These are phyloP conservation scores for Geosmithia putterillii DNA, from an alignment of 2,329 filamentous ascomycete genomes.

Conservation along the genomic window DNA sequence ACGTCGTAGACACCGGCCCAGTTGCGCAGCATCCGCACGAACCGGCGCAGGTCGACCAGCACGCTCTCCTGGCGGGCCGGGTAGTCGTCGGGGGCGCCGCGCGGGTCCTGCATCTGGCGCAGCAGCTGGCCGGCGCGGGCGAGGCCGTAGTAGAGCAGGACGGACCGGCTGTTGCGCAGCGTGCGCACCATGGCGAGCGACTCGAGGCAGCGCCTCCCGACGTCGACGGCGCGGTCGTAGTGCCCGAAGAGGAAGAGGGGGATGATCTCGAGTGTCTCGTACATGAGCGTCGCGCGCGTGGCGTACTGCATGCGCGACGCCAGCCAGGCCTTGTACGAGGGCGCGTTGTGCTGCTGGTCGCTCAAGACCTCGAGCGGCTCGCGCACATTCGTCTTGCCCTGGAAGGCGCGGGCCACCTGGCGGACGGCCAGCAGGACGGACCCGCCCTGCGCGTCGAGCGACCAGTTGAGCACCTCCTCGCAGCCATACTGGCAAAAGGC, in stretches of 20 bases:
- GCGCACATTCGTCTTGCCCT: conserved; percentile 54
- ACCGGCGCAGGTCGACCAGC: conserved; percentile 37
- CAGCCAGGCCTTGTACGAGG: conserved; percentile 47
- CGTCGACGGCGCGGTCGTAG: conserved; percentile 44
- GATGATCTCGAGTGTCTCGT: conserved; percentile 54
- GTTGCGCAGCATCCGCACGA: conserved; percentile 48
- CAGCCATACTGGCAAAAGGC: conserved; percentile 59
- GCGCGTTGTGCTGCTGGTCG: conserved; percentile 53
- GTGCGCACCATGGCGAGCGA: conserved; percentile 43
- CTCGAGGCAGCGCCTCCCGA: conserved; percentile 38
- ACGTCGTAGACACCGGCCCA: conserved; percentile 53
- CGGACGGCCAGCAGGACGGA: conserved; percentile 53
- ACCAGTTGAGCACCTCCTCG: conserved; percentile 63
- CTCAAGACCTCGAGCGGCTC: conserved; percentile 46
- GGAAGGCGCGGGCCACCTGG: conserved; percentile 56
- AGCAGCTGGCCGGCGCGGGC: conserved; percentile 40
- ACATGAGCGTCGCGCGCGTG: conserved; percentile 53
- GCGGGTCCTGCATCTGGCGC: conserved; percentile 34
- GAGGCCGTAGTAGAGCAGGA: conserved; percentile 49
- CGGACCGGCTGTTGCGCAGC: conserved; percentile 41
- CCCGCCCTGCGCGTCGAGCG: conserved; percentile 58
- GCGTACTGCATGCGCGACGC: conserved; percentile 40
- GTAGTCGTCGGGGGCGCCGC: conserved; percentile 27
- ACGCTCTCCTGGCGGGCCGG: conserved; percentile 31
- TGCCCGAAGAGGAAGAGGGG: conserved; percentile 51